Conservation (phyloP, 192 early-diverging fungal species). For the Cetraspora pellucida region DNA sequence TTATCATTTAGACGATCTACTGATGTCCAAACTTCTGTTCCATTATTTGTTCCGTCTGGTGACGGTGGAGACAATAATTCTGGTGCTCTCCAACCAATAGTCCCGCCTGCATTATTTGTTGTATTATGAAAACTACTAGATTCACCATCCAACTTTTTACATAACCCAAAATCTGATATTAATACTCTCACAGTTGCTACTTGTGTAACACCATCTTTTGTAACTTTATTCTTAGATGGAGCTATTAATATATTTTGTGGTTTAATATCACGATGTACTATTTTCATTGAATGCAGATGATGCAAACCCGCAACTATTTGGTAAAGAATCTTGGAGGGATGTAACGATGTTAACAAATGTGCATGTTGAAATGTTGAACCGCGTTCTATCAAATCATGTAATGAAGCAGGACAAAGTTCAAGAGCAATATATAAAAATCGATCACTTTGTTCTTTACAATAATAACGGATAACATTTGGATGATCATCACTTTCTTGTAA, state of each 20-base stretch:
- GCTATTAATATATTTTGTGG: conserved; percentile 91
- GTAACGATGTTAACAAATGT: conserved; percentile 53
- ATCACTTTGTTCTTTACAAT: conserved; percentile 83
- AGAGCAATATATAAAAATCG: conserved; percentile 97
- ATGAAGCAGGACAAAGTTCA: conserved; percentile 87
- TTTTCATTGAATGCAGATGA: conserved; percentile 90
- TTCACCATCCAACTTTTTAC: conserved; percentile 90
- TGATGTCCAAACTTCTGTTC: conserved; percentile 6
- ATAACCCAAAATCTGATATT: conserved; percentile 97
- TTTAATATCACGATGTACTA: conserved; percentile 98
- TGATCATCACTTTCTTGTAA: conserved; percentile 94
- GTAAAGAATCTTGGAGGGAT: conserved; percentile 70
- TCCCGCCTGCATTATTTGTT: conserved; percentile 75
- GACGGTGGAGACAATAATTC: conserved; percentile 63
- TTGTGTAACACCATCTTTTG: conserved; percentile 38
- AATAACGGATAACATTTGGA: conserved; percentile 96
- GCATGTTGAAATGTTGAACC: conserved; percentile 46
- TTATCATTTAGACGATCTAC: conserved; percentile 34
- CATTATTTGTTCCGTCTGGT: conserved; percentile 13
- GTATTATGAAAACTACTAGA: conserved; percentile 96
- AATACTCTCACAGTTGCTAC: conserved; percentile 63
- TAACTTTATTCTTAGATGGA: conserved; percentile 36
- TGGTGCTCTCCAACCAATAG: conserved; percentile 96
- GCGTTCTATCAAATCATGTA: conserved; percentile 84
- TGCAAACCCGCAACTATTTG: conserved; percentile 87